Evolutionary conservation across 2,329 filamentous ascomycete genomes (phyloP).

Genomic region (Didymella keratinophila): DNA sequence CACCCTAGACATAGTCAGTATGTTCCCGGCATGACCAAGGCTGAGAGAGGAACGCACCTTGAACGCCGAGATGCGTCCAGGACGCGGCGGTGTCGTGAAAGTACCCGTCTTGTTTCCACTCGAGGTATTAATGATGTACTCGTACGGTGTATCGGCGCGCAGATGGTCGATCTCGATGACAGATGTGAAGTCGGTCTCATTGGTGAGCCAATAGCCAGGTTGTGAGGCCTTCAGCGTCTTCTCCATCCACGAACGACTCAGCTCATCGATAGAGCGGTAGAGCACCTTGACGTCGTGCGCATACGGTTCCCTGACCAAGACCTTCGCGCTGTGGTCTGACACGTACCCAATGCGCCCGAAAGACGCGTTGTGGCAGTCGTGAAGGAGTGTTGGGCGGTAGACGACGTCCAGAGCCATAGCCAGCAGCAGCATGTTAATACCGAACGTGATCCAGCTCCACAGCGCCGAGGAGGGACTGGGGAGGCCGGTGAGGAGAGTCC

Average conservation of each 20-base stretch:
- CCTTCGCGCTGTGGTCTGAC: conserved; percentile 77
- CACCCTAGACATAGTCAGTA: conserved; percentile 51
- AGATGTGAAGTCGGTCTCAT: conserved; percentile 83
- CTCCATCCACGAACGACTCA: conserved; percentile 42
- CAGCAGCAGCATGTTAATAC: conserved; percentile 75
- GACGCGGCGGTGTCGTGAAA: conserved; percentile 78
- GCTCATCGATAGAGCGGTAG: conserved; percentile 43
- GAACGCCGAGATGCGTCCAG: conserved; percentile 66
- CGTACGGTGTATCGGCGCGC: conserved; percentile 75
- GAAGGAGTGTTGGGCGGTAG: conserved; percentile 73
- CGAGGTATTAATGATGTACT: conserved; percentile 70
- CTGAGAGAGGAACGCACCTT: conserved; percentile 36
- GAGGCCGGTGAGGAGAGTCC: conserved; percentile 75
- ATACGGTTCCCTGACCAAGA: conserved; percentile 87
- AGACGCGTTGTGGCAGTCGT: conserved; percentile 77
- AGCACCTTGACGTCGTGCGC: conserved; percentile 65
- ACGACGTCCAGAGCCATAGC: conserved; percentile 78
- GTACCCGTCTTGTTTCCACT: conserved; percentile 87
- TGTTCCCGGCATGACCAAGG: not conserved
- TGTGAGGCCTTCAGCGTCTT: conserved; percentile 42
- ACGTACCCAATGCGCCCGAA: conserved; percentile 90
- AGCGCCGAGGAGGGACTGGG: conserved; percentile 75
- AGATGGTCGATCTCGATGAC: conserved; percentile 72
- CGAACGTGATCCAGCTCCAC: conserved; percentile 71
- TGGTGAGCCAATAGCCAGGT: conserved; percentile 63